Conservation (phyloP, 208 protist species). For the Histomonas meleagridis region DNA sequence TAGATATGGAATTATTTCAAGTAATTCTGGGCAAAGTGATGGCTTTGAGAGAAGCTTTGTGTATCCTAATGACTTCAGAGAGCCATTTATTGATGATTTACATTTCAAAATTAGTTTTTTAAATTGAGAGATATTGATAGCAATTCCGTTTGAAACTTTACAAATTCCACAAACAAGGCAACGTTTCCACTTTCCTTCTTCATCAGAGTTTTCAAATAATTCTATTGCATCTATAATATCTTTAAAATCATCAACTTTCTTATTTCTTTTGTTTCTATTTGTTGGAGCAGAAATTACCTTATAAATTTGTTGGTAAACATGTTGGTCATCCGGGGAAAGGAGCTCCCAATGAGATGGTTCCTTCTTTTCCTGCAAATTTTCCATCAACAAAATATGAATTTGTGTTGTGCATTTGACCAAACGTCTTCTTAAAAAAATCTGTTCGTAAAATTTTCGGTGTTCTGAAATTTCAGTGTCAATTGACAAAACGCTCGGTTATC, state of each 20-base stretch:
- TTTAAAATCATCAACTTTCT: neutral
- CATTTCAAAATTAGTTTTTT: neutral
- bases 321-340: neutral
- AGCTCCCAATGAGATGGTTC: constrained; percentile 1
- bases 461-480: too few relatives aligned
- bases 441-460: too few relatives aligned
- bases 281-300: neutral
- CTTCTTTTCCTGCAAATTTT: too few relatives aligned
- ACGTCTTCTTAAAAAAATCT: too few relatives aligned
- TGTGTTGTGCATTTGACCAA: too few relatives aligned
- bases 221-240: neutral
- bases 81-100: constrained; percentile 29
- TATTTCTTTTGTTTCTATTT: constrained; percentile 25
- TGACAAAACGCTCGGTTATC: too few relatives aligned
- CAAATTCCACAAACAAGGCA: neutral
- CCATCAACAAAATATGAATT: too few relatives aligned
- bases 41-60: neutral
- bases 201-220: neutral
- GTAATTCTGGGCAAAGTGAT: neutral
- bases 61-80: neutral
- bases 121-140: neutral
- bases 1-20: neutral
- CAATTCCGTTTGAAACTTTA: neutral
- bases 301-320: neutral
- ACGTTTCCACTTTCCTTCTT: neutral